Evolutionary conservation across 192 early-diverging fungal species (phyloP), one percentile per base, ranked within the genome.

Genomic region (Ambispora gerdemannii): DNA sequence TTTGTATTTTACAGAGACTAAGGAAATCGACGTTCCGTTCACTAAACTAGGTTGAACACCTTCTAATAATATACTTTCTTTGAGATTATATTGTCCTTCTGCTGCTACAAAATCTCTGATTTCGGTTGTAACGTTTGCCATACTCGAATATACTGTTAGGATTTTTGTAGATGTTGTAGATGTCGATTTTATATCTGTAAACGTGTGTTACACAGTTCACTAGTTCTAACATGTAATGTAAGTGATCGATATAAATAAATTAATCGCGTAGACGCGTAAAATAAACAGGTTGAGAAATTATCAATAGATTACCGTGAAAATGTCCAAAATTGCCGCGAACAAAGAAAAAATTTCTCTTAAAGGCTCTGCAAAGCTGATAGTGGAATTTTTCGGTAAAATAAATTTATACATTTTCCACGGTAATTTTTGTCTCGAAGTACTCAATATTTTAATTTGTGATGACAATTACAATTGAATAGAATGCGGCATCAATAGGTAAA

Each of bases 311-410:
- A n/a, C n/a, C n/a, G n/a, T n/a, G n/a, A n/a, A n/a, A n/a, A n/a
- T n/a, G n/a, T n/a, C n/a, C n/a, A n/a, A n/a, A n/a, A n/a, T n/a
- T n/a, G n/a, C n/a, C n/a, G n/a, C n/a, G n/a, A n/a, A n/a, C n/a
- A n/a, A n/a, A n/a, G n/a, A n/a, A n/a, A n/a, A n/a, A n/a, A n/a
- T 96, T 75, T 91, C 89, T 1, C 81, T 96, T n/a, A 78, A 85
- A 43, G 94, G 94, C 8, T 95, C 93, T 3, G 89, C 92, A 3
- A 84, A 84, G 35, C 90, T 93, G 43, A 89, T 96, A 10, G 83
- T 90, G 27, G 92, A 95, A 82, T 96, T 94, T 78, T 96, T 96
- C 80, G 90, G 90, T 89, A 79, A 69, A 74, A 70, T 63, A 19
- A 58, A 43, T 34, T 30, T 28, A 3, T 24, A 31, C 22, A 24